A percentile compares a stretch with the other conserved stretches of the same genome.
Evolutionary conservation across 345 rosid genomes (phyloP).

Genomic region (Eucalyptus cloeziana): DNA sequence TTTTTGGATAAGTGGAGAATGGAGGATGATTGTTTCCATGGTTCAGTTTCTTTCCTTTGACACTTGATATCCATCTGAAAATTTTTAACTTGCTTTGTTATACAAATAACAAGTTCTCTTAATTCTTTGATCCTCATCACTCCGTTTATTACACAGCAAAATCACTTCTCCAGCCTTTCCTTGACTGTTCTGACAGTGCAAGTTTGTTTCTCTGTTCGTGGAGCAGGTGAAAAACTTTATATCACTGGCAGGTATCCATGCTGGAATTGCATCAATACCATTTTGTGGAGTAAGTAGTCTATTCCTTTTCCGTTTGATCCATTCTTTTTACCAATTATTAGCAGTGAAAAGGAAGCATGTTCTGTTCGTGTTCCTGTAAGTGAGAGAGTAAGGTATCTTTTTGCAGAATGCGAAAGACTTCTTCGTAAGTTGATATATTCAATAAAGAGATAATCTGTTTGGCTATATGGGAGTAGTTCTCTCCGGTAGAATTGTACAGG

Average conservation of each 20-base stretch:
- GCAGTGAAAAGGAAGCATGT: not conserved
- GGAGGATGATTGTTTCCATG: not conserved
- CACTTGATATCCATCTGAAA: not conserved
- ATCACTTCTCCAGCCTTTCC: not conserved
- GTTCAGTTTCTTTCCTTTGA: not conserved
- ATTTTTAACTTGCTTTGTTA: not conserved
- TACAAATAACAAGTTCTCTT: not conserved
- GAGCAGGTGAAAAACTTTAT: conserved; percentile 70
- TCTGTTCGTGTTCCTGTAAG: not conserved
- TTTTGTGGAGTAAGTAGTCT: conserved; percentile 57
- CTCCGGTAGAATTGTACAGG: not conserved
- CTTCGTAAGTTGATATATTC: not conserved
- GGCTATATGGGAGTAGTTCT: not conserved
- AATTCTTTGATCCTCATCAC: not conserved
- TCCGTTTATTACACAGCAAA: not conserved
- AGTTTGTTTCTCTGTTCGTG: not conserved
- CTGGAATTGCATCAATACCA: conserved; percentile 81
- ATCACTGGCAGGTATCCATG: conserved; percentile 78
- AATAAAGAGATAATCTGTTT: not conserved
- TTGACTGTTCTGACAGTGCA: not conserved
- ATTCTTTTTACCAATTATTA: not conserved
- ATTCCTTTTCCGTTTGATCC: not conserved
- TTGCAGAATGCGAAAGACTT: not conserved
- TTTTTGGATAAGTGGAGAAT: not conserved
- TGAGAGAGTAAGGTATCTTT: not conserved